Conservation (phyloP, 768 basidiomycete genomes). For the Russula sp. region DNA sequence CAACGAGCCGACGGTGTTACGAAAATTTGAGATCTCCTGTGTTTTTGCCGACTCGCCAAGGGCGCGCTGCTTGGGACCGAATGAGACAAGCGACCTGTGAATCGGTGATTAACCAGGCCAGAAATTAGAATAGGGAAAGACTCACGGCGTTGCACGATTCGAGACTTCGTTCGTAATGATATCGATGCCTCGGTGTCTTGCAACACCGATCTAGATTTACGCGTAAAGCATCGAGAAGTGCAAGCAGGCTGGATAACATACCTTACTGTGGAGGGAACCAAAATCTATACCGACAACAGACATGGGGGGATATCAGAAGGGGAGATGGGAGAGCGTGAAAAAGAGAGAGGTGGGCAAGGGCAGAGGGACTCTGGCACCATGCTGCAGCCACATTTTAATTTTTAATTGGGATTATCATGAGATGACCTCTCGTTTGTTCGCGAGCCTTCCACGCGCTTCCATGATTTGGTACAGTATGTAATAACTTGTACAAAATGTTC, state of each 20-base stretch:
- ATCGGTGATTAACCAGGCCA: not conserved
- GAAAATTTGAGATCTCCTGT: constrained; percentile 96
- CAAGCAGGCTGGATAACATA: constrained; percentile 35
- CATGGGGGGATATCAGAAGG: constrained; percentile 45
- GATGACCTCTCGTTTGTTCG: constrained; percentile 22
- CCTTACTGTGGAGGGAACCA: constrained; percentile 87
- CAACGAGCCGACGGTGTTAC: constrained; percentile 91
- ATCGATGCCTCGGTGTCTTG: constrained; percentile 94
- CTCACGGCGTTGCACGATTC: constrained; percentile 93
- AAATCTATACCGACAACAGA: constrained; percentile 95
- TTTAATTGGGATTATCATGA: not conserved
- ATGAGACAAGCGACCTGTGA: constrained; percentile 86
- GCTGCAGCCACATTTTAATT: constrained; percentile 14
- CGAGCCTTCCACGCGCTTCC: constrained; percentile 28
- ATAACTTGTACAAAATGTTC: not conserved
- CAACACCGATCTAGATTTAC: constrained; percentile 79
- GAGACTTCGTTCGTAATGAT: constrained; percentile 98
- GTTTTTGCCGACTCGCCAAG: constrained; percentile 97
- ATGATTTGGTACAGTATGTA: not conserved
- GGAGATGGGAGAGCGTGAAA: constrained; percentile 2
- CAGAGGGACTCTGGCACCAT: constrained; percentile 8
- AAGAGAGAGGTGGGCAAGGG: constrained; percentile 10
- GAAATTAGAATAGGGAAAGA: constrained; percentile 28
- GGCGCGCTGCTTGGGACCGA: constrained; percentile 84
- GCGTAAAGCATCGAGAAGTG: constrained; percentile 19